Evolutionary conservation across 2,329 filamentous ascomycete genomes (phyloP).

Genomic region (Aspergillus costaricaensis): DNA sequence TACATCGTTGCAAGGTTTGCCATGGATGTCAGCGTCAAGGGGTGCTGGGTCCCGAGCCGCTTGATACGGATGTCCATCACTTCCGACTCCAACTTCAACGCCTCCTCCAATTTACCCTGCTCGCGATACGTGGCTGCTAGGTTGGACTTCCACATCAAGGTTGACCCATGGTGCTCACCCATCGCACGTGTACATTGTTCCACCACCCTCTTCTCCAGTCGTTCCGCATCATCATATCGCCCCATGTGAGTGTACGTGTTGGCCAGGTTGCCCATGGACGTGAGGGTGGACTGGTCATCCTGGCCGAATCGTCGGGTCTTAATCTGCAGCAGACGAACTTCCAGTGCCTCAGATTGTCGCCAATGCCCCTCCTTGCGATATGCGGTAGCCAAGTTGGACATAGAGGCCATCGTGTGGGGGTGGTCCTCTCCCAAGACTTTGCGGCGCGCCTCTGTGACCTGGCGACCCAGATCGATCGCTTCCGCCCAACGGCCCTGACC

Average conservation of each 20-base stretch:
- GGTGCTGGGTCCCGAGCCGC: slow-evolving; percentile 1
- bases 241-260: slow-evolving; percentile 10
- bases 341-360: slow-evolving; percentile 7
- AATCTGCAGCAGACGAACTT: slow-evolving; percentile 4
- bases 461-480: slow-evolving; percentile 6
- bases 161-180: slow-evolving; percentile 1
- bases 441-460: neutral
- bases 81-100: slow-evolving; percentile 4
- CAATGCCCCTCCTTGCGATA: slow-evolving; percentile 8
- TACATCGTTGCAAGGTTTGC: slow-evolving; percentile 15
- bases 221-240: slow-evolving; percentile 9
- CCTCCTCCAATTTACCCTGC: slow-evolving; percentile 11
- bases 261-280: slow-evolving; percentile 11
- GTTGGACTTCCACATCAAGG: slow-evolving; percentile 11
- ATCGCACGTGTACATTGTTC: slow-evolving; percentile 1
- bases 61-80: slow-evolving; percentile 1
- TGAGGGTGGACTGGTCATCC: slow-evolving; percentile 11
- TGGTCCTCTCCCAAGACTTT: slow-evolving; percentile 4
- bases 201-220: slow-evolving; percentile 8
- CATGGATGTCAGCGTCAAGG: slow-evolving; percentile 9
- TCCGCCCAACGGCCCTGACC: slow-evolving; percentile 12
- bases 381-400: slow-evolving; percentile 14
- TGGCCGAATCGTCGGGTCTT: neutral
- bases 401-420: slow-evolving; percentile 11
- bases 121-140: slow-evolving; percentile 9